These are phyloP conservation scores for Cokeromyces recurvatus DNA, from an alignment of 371 early-diverging fungal species.

Conservation along the genomic window DNA sequence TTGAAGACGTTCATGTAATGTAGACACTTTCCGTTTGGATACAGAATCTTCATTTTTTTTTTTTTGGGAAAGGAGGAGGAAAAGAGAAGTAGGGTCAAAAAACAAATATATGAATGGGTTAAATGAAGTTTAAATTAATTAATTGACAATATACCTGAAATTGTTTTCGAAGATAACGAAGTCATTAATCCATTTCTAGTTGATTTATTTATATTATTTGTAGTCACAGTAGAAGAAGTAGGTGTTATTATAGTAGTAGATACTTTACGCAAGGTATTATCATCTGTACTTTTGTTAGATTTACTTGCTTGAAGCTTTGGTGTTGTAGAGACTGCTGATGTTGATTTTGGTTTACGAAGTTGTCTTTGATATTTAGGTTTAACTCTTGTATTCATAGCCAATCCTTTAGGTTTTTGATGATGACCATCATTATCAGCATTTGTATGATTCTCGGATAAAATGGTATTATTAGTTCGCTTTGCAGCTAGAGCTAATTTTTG, in stretches of 20 bases:
- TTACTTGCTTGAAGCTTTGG: conserved; percentile 8
- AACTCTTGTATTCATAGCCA: neutral
- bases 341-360: conserved; percentile 18
- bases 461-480: neutral
- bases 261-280: conserved; percentile 4
- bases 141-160: no score
- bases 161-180: neutral
- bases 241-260: neutral
- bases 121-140: no score
- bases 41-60: neutral
- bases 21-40: conserved; percentile 13
- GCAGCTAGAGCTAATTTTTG: no score
- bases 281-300: conserved; percentile 19
- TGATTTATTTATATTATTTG: conserved; percentile 1
- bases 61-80: no score
- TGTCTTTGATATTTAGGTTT: conserved; percentile 4
- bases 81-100: no score
- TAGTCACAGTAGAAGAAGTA: conserved; percentile 1
- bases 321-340: neutral
- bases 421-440: neutral
- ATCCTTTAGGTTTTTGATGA: no score
- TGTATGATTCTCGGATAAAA: neutral
- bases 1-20: conserved; percentile 25
- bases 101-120: no score
- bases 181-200: no score